Base-by-base conservation (phyloP, 2,329 filamentous ascomycete genomes). In the Drechslerella dactyloides region DNA sequence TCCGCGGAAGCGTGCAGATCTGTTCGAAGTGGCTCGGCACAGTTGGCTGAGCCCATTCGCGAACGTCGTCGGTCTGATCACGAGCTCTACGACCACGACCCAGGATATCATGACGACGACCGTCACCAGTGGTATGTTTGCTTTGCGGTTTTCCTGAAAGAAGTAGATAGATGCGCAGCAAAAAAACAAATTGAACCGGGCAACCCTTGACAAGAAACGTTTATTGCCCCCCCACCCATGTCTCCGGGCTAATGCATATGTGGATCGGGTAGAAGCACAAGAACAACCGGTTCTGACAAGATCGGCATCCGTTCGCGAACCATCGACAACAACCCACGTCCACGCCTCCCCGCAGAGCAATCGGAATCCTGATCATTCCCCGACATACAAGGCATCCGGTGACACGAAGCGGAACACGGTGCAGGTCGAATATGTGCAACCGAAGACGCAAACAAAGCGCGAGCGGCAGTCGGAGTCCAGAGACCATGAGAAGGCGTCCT, bases 21-120 rank as follows among this genome's bases (percentile, higher is more conserved):
- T 99, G 51, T 99, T 99, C 77, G 94, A 99, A 79, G 94, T 99
- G 48, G 94, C 94, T 52, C 87, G 94, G 58, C 94, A 99, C 81
- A 99, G 94, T 81, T 99, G 94, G 94, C 82, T 99, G 75, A 96
- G 90, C 81, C 94, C 97, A 78, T 99, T 94, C 78, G 90, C 93
- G n/a, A 91, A 96, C 78, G 89, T 97, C 54, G 93, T 99, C 54
- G 91, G 93, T 77, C 93, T 97, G 79, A 97, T 99, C 78, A 97
- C 94, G 21, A 97, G 94, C 80, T 93, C 89, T 78, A 96, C 92
- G 2, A 97, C 93, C 7, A 91, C 90, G 58, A 87, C 91, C 10
- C 87, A 86, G 55, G 93, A 97, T 76, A 93, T 96, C 76, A 88
- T 91, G 75, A 90, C 91, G 76, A 88, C 90, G 1, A 90, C 90